Base-by-base conservation (phyloP, 176 grass and related monocot species). In the Olyra latifolia region DNA sequence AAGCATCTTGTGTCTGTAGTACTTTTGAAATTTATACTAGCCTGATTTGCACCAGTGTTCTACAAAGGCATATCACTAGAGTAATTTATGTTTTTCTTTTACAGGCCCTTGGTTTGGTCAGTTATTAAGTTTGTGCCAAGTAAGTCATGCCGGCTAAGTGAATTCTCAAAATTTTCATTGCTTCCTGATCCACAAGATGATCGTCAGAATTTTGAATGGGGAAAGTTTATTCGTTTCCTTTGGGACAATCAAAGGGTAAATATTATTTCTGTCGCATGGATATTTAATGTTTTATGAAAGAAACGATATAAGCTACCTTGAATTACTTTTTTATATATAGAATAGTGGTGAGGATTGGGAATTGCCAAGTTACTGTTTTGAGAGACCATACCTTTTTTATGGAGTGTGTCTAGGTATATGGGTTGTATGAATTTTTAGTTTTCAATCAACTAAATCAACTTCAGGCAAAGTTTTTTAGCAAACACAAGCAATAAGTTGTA, bases 151-250 rank as follows among this genome's bases (percentile, higher is more conserved):
- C 16, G 56, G 41, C 43, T 77, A 40, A 66, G 24, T 56, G 40
- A 44, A 63, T 85, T 93, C 16, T 86, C 69, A 39, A 61, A 82
- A 72, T 89, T 85, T 65, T 83, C 24, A 19, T 70, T 97, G 69
- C 11, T 75, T 75, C 94, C 94, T 52, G 47, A 83, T 54, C 94
- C 94, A 1, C 86, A 91, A 76, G 83, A 93, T 49, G 19, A 10
- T 6, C 46, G 39, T 8, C 89, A 97, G 78, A 60, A 66, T n/a
- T 43, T 6, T 62, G 94, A 97, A 76, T 89, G 94, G 94, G 77
- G 63, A 43, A 72, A 2, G 20, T 97, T 97, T 69, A 76, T 85
- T 58, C 40, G 42, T 38, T 93, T 70, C 66, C 91, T 97, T 73
- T 68, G 29, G 19, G 23, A 74, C 4, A 29, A 64, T 30, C n/a